Evolutionary conservation across 176 grass and related monocot genomes (phyloP).

Genomic region (Carex pumila): DNA sequence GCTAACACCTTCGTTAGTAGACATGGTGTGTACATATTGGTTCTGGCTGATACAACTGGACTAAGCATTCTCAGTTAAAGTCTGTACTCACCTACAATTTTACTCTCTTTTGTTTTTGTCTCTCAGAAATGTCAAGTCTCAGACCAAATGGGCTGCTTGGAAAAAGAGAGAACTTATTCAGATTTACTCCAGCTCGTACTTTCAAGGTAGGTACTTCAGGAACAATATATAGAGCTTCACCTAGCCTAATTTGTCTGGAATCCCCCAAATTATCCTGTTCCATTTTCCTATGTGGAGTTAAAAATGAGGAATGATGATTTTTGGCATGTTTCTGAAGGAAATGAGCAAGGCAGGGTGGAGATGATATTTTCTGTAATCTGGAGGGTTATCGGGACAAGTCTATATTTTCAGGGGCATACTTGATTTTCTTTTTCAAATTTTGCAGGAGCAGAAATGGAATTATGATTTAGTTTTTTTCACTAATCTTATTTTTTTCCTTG

Average conservation of each 20-base stretch:
- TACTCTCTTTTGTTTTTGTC: slow-evolving; percentile 4
- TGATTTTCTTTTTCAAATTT: background rate
- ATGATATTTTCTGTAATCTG: background rate
- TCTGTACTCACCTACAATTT: background rate
- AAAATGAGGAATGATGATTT: background rate
- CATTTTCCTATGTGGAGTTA: background rate
- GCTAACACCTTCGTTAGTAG: slow-evolving; percentile 18
- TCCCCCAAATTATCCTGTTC: background rate
- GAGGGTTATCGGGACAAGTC: background rate
- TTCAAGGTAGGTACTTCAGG: slow-evolving; percentile 39
- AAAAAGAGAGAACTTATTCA: slow-evolving; percentile 38
- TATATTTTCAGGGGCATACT: background rate
- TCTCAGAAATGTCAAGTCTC: slow-evolving; percentile 36
- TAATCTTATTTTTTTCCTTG: background rate
- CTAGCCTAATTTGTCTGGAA: background rate
- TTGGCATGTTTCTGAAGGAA: background rate
- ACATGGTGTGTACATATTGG: slow-evolving; percentile 14
- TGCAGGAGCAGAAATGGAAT: background rate
- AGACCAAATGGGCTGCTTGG: slow-evolving; percentile 22
- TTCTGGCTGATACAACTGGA: background rate
- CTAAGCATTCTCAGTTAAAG: background rate
- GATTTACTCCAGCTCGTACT: slow-evolving; percentile 22
- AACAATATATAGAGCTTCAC: background rate
- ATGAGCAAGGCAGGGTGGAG: background rate
- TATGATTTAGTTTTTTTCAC: background rate